Conservation (phyloP, 2,329 filamentous ascomycete species). For the Talaromyces sp. region DNA sequence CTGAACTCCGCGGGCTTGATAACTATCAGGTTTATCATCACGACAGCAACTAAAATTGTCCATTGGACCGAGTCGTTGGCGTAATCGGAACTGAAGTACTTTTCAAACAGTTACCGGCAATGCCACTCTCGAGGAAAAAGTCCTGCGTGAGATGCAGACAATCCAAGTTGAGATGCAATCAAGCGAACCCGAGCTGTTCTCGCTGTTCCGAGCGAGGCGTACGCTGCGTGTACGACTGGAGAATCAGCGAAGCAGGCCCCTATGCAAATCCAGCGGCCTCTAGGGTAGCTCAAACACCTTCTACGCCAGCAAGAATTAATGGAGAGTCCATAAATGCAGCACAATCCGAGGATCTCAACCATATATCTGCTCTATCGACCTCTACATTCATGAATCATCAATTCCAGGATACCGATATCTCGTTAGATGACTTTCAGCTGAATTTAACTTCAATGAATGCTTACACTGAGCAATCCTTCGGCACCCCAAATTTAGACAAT, state of each 20-base stretch:
- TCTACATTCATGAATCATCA: neutral
- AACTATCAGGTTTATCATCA: neutral
- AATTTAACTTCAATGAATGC: neutral
- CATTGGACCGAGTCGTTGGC: too few species aligned
- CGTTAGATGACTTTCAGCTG: neutral
- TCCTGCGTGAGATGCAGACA: conserved; percentile 19
- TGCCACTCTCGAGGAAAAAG: conserved; percentile 19
- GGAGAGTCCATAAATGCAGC: neutral
- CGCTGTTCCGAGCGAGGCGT: conserved; percentile 18
- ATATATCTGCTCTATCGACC: neutral
- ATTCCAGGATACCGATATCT: neutral
- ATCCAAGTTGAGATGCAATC: conserved; percentile 19
- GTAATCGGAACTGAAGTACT: neutral
- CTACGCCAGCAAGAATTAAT: neutral
- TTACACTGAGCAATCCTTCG: neutral
- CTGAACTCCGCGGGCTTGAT: conserved; percentile 16
- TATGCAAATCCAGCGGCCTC: neutral
- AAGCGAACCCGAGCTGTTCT: conserved; percentile 14
- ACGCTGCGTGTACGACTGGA: conserved; percentile 17
- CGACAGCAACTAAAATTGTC: neutral
- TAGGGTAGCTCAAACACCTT: neutral
- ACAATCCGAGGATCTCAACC: neutral
- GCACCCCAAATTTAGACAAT: neutral
- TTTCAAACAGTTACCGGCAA: neutral
- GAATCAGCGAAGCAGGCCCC: neutral